Percentiles rank a stretch among this genome's conserved stretches.
Conservation (phyloP, 192 early-diverging fungal genomes). For the Backusella liffmaniae region DNA sequence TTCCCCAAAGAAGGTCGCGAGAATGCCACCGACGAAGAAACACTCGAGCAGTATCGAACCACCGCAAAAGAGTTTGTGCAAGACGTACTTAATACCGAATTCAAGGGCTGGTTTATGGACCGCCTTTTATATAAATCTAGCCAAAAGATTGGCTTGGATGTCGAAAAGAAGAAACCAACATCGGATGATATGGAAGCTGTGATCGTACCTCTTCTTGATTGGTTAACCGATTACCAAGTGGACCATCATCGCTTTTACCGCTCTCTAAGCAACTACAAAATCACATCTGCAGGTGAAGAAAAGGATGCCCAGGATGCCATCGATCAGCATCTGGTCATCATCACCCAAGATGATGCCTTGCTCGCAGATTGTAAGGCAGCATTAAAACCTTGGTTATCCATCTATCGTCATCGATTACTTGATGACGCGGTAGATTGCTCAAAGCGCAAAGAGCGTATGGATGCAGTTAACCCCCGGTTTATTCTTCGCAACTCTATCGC, state of each 20-base stretch:
- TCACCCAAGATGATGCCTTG: slow-evolving; percentile 26
- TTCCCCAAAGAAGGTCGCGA: slow-evolving; percentile 18
- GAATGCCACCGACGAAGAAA: slow-evolving; percentile 17
- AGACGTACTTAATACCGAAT: slow-evolving; percentile 52
- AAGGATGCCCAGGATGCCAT: slow-evolving; percentile 18
- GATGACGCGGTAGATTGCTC: slow-evolving; percentile 23
- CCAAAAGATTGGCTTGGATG: slow-evolving; percentile 49
- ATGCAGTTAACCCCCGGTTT: slow-evolving; percentile 70
- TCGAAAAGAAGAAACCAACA: background rate
- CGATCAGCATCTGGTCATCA: slow-evolving; percentile 19
- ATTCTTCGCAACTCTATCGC: slow-evolving; percentile 80
- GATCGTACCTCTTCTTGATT: slow-evolving; percentile 66
- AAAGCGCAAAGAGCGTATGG: slow-evolving; percentile 56
- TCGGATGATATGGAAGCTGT: slow-evolving; percentile 37
- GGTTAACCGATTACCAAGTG: slow-evolving; percentile 58
- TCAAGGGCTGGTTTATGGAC: slow-evolving; percentile 46
- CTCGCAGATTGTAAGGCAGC: slow-evolving; percentile 35
- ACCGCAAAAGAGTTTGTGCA: slow-evolving; percentile 44
- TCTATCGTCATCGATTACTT: slow-evolving; percentile 56
- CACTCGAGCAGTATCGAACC: slow-evolving; percentile 26
- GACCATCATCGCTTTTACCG: slow-evolving; percentile 83
- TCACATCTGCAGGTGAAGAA: slow-evolving; percentile 23
- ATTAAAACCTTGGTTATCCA: slow-evolving; percentile 48
- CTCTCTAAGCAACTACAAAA: slow-evolving; percentile 53
- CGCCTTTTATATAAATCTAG: slow-evolving; percentile 62